Conservation (phyloP, 768 basidiomycete genomes). For the Lactarius hatsudake region DNA sequence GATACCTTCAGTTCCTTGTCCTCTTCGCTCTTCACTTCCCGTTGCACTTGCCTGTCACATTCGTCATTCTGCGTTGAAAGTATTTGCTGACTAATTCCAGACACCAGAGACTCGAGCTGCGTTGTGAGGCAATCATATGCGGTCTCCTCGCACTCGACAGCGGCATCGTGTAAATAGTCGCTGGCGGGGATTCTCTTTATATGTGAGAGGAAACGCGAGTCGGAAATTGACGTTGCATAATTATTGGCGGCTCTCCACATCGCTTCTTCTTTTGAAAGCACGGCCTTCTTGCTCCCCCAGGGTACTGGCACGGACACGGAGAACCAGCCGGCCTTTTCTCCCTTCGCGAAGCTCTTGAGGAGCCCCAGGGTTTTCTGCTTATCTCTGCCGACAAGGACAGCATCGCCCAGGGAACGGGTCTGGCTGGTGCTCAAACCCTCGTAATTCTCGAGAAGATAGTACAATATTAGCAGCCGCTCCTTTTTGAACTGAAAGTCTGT, state of each 20-base stretch:
- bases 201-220: conserved; percentile 19
- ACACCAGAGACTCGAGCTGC: conserved; percentile 5
- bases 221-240: not conserved
- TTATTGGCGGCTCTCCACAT: conserved; percentile 8
- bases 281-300: not conserved
- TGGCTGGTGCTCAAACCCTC: not conserved
- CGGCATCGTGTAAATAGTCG: not conserved
- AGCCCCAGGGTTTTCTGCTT: not conserved
- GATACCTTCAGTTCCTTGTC: not conserved
- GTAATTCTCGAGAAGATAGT: conserved; percentile 5
- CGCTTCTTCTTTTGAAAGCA: not conserved
- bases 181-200: not conserved
- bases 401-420: not conserved
- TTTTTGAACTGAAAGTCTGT: conserved; percentile 7
- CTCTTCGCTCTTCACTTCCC: conserved; percentile 1
- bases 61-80: conserved; percentile 16
- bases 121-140: conserved; percentile 15
- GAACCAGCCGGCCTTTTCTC: not conserved
- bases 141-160: not conserved
- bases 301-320: not conserved
- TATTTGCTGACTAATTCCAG: conserved; percentile 1
- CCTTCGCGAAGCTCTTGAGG: not conserved
- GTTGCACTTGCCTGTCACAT: conserved; percentile 11
- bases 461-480: conserved; percentile 3
- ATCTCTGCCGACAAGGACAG: not conserved